A percentile compares a stretch with the other conserved stretches of the same genome.
Evolutionary conservation across 805 yeast species (phyloP).

Genomic region (Kazachstania martiniae): DNA sequence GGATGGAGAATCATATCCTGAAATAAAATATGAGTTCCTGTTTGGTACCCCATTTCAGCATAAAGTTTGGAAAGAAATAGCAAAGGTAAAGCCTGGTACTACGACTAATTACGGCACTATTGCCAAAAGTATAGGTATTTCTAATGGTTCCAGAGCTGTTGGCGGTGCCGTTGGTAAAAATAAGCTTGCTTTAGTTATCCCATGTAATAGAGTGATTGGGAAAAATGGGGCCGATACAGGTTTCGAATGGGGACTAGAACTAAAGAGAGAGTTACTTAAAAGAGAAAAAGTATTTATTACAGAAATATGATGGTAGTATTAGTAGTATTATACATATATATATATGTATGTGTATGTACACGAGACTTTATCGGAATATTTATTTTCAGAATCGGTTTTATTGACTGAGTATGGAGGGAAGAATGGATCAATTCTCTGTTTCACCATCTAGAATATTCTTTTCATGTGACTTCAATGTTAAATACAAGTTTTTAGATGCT

Average conservation of each 20-base stretch:
- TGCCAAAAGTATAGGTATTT: constrained; percentile 23
- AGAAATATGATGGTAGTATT: too few relatives aligned
- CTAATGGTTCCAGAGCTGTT: constrained; percentile 29
- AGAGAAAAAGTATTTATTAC: background rate
- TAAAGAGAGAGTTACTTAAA: constrained; percentile 24
- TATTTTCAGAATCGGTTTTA: too few relatives aligned
- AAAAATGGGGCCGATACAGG: constrained; percentile 26
- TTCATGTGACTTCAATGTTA: constrained; percentile 60
- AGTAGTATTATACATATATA: constrained; percentile 1
- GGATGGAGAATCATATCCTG: background rate
- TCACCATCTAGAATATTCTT: constrained; percentile 27
- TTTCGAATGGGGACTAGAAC: constrained; percentile 30
- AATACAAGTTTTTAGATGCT: constrained; percentile 54
- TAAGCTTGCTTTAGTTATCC: constrained; percentile 30
- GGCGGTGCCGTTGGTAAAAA: constrained; percentile 35
- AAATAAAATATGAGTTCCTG: constrained; percentile 15
- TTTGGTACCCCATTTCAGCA: constrained; percentile 33
- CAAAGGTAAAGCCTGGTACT: constrained; percentile 22
- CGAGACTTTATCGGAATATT: too few relatives aligned
- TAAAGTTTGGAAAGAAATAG: constrained; percentile 30
- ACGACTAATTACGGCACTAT: constrained; percentile 27
- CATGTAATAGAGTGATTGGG: constrained; percentile 35
- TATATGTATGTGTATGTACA: constrained; percentile 1
- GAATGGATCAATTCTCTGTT: too few relatives aligned
- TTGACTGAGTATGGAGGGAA: too few relatives aligned